Evolutionary conservation across 1,139 yeast genomes (phyloP).

Genomic region (Candida sojae): DNA sequence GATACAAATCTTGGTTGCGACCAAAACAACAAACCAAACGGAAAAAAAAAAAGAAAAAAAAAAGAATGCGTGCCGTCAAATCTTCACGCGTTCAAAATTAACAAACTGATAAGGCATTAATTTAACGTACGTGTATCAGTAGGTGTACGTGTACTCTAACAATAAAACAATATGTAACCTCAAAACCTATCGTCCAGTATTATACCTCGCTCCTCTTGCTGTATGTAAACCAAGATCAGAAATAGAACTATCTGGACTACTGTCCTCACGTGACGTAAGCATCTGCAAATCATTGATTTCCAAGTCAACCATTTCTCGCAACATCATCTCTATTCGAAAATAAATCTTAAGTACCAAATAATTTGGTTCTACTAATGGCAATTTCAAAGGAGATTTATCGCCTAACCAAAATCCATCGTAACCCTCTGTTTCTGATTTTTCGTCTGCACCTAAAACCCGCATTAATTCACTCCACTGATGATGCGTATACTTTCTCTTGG

Average conservation of each 20-base stretch:
- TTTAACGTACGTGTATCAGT: too few relatives aligned
- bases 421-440: not conserved
- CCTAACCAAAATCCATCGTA: constrained; percentile 49
- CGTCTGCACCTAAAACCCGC: constrained; percentile 13
- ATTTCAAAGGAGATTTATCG: constrained; percentile 63
- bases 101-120: too few relatives aligned
- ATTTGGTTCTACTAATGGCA: constrained; percentile 67
- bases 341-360: constrained; percentile 55
- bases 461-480: constrained; percentile 34
- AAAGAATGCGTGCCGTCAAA: too few relatives aligned
- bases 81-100: too few relatives aligned
- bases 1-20: too few relatives aligned
- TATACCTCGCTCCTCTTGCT: not conserved
- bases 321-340: constrained; percentile 23
- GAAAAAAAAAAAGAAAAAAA: too few relatives aligned
- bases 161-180: too few relatives aligned
- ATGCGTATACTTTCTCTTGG: constrained; percentile 31
- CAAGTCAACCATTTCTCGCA: constrained; percentile 19
- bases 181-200: not conserved
- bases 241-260: constrained; percentile 13
- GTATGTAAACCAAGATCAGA: not conserved
- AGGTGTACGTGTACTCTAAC: too few relatives aligned
- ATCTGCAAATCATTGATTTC: constrained; percentile 16
- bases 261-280: constrained; percentile 17
- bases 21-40: too few relatives aligned